These are phyloP conservation scores for Penicillium canariense DNA, from an alignment of 495 filamentous ascomycete species.

Conservation along the genomic window DNA sequence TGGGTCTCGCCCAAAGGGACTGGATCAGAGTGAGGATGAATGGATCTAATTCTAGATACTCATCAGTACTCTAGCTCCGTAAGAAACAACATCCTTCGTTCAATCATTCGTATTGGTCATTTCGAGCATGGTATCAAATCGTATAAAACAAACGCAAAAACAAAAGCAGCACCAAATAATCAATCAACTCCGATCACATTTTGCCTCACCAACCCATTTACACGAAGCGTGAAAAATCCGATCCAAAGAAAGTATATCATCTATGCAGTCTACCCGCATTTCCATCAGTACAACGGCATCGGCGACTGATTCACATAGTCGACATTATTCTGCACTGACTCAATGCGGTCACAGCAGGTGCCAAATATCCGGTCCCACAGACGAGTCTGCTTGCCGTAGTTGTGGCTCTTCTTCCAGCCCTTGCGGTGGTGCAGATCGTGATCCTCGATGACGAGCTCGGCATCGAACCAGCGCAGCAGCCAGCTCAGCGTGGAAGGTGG, in stretches of 20 bases:
- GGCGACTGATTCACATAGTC: conserved; percentile 32
- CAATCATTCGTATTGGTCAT: conserved; percentile 2
- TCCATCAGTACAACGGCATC: conserved; percentile 29
- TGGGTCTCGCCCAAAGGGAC: too few relatives aligned
- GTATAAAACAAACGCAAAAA: neutral
- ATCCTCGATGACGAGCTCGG: conserved; percentile 38
- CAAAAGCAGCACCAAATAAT: neutral
- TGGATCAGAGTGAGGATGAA: neutral
- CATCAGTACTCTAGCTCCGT: neutral
- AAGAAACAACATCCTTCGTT: conserved; percentile 1
- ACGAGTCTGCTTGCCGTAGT: conserved; percentile 43
- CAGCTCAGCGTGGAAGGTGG: conserved; percentile 32
- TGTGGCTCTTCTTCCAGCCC: conserved; percentile 41
- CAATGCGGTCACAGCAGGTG: conserved; percentile 32
- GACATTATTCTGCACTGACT: conserved; percentile 29
- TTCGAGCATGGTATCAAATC: conserved; percentile 9
- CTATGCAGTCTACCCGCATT: neutral
- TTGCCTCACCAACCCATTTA: neutral
- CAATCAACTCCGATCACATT: neutral
- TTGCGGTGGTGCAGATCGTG: conserved; percentile 42
- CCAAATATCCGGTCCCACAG: conserved; percentile 42
- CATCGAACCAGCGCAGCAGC: conserved; percentile 26
- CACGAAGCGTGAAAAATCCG: neutral
- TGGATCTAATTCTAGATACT: too few relatives aligned
- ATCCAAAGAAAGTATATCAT: neutral